Percentiles rank a stretch among this genome's conserved stretches.
These are phyloP conservation scores for Penicillium sp. DNA, from an alignment of 2,329 filamentous ascomycete genomes.

Conservation along the genomic window DNA sequence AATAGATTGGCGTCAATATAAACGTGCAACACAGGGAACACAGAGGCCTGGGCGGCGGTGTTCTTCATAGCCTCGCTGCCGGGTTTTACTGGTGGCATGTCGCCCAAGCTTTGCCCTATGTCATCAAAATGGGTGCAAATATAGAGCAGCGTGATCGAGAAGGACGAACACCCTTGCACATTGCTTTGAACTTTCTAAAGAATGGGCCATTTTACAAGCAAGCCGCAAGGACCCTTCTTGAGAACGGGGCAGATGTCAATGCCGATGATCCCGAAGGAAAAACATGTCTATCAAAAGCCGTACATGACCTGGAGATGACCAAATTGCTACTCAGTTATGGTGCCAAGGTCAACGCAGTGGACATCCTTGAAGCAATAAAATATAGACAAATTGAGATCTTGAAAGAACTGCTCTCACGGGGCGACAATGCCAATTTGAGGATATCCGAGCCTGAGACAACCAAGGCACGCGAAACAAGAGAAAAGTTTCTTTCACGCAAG, in stretches of 20 bases:
- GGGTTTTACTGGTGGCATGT: slow-evolving; percentile 12
- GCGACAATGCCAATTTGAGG: background rate
- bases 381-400: background rate
- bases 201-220: slow-evolving; percentile 2
- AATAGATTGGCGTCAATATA: slow-evolving; percentile 3
- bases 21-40: background rate
- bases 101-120: slow-evolving; percentile 10
- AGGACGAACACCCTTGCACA: slow-evolving; percentile 7
- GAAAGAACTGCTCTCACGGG: slow-evolving; percentile 1
- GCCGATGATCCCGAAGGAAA: background rate
- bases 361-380: slow-evolving; percentile 3
- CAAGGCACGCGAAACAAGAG: too few species aligned
- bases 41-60: background rate
- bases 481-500: too few species aligned
- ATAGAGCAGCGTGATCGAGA: slow-evolving; percentile 5
- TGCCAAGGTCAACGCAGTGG: background rate
- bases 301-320: slow-evolving; percentile 2
- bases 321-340: slow-evolving; percentile 6
- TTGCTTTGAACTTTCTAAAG: background rate
- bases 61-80: slow-evolving; percentile 5
- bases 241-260: slow-evolving; percentile 8
- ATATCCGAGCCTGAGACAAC: background rate
- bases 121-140: slow-evolving; percentile 13
- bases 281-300: slow-evolving; percentile 6
- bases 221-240: slow-evolving; percentile 1